phyloP scores from a whole-genome alignment of 257 asterid genomes.

The Striga asiatica region DNA sequence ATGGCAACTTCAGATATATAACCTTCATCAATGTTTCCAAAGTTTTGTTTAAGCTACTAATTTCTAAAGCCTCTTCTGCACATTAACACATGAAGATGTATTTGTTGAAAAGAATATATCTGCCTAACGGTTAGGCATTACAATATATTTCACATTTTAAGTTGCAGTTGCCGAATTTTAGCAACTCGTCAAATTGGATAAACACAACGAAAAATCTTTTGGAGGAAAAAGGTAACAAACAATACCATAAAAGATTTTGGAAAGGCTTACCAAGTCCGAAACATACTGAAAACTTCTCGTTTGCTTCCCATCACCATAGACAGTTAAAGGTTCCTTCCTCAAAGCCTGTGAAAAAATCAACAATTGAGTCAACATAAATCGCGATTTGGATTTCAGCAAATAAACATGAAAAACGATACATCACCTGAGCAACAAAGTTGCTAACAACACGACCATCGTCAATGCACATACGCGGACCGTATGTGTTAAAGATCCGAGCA shows the following conservation, averaged over 20 bases:
- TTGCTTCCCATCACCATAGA: constrained; percentile 95
- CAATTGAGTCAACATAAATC: neutral
- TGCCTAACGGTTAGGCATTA: too few species aligned
- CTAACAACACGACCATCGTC: constrained; percentile 99
- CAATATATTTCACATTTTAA: too few species aligned
- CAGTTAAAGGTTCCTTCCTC: constrained; percentile 90
- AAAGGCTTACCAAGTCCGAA: constrained; percentile 72
- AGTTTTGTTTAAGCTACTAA: too few species aligned
- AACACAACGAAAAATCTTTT: neutral
- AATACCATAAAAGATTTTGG: neutral
- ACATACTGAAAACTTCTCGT: constrained; percentile 95
- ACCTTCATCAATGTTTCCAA: neutral
- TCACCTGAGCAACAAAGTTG: constrained; percentile 97
- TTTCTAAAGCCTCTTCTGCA: too few species aligned
- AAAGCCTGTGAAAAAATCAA: constrained; percentile 50
- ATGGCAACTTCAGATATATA: neutral
- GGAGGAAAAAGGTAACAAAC: neutral
- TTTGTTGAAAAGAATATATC: too few species aligned
- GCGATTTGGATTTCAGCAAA: neutral
- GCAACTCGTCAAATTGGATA: neutral
- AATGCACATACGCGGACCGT: constrained; percentile 97
- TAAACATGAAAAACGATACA: neutral
- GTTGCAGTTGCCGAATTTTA: neutral
- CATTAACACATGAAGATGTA: too few species aligned
- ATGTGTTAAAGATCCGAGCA: constrained; percentile 93